phyloP scores from a whole-genome alignment of 139 green algal species.

The Closterium sp. region DNA sequence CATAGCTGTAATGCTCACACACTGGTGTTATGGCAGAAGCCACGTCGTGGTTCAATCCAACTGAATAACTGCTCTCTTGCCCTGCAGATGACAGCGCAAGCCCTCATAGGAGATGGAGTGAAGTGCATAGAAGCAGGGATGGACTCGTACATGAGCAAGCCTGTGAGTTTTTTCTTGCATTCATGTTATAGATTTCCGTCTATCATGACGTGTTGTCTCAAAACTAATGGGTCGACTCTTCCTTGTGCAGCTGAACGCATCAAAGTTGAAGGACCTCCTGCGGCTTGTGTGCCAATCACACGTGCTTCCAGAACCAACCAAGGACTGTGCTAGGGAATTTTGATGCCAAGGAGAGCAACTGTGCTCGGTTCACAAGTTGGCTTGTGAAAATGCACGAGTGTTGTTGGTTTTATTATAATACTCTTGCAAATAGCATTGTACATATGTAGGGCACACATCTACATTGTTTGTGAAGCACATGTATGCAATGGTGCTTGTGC shows the following conservation, averaged over 20 bases:
- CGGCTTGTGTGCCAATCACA: conserved; percentile 2
- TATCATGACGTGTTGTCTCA: not conserved
- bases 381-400: not conserved
- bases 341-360: not conserved
- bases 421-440: not conserved
- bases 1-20: conserved; percentile 22
- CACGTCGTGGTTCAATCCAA: not conserved
- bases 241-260: conserved; percentile 14
- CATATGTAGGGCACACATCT: no score
- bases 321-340: not conserved
- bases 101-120: conserved; percentile 16
- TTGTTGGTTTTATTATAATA: not conserved
- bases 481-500: no score
- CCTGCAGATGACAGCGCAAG: conserved; percentile 42
- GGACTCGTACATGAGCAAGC: conserved; percentile 36
- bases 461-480: no score
- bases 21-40: no score
- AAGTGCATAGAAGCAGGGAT: conserved; percentile 37
- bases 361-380: not conserved
- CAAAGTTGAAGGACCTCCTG: conserved; percentile 28
- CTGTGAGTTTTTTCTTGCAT: not conserved
- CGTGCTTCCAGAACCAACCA: not conserved
- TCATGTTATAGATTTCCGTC: not conserved
- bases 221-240: not conserved
- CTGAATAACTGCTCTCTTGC: not conserved